Conservation (phyloP, 345 rosid species). For the Populus davidiana region DNA sequence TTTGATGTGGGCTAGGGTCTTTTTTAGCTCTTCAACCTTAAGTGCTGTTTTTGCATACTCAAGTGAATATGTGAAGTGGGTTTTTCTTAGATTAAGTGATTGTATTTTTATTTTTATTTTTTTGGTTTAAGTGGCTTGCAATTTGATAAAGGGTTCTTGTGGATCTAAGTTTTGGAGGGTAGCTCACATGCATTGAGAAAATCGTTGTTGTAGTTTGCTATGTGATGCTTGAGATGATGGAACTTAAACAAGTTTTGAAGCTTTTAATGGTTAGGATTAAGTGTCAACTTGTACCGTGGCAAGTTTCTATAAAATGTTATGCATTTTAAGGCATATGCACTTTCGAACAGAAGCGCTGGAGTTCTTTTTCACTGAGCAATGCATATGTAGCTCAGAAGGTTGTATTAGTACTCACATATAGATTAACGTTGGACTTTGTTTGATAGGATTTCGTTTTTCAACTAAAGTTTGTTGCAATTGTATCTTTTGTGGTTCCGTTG, state of each 20-base stretch:
- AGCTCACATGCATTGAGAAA: slow-evolving; percentile 11
- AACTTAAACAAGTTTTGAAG: neutral
- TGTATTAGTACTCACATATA: neutral
- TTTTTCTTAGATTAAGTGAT: slow-evolving; percentile 10
- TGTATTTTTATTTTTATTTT: neutral
- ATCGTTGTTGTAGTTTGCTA: slow-evolving; percentile 1
- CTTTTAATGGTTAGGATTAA: neutral
- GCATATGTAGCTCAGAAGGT: neutral
- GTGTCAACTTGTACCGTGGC: neutral
- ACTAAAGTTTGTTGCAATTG: neutral
- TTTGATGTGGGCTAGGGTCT: slow-evolving; percentile 14
- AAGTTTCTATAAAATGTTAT: neutral
- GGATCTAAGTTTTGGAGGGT: slow-evolving; percentile 23
- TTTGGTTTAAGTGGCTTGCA: neutral
- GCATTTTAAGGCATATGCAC: neutral
- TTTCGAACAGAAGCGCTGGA: neutral
- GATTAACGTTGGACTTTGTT: neutral
- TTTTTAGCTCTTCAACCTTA: neutral
- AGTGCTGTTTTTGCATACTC: slow-evolving; percentile 5
- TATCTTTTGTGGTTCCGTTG: neutral
- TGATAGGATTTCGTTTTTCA: neutral
- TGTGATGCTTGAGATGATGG: slow-evolving; percentile 7
- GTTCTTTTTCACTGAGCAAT: neutral
- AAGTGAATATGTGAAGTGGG: slow-evolving; percentile 19
- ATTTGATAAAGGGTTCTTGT: slow-evolving; percentile 10